phyloP scores from a whole-genome alignment of 257 asterid genomes.

The Nicotiana otophora region DNA sequence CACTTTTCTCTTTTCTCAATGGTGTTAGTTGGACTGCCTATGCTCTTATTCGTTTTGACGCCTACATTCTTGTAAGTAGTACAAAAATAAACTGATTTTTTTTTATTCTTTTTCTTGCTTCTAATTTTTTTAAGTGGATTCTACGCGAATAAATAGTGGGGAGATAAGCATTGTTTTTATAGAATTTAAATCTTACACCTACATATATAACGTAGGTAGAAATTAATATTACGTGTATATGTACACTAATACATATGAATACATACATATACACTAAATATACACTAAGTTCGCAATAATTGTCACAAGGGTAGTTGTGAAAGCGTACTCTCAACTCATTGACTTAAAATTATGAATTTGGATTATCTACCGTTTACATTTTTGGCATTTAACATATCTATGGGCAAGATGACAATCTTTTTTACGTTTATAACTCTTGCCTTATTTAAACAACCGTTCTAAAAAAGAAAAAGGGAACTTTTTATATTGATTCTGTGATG shows the following conservation, averaged over 20 bases:
- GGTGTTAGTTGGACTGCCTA: slow-evolving; percentile 79
- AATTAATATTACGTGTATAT: too few species aligned
- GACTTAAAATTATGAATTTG: too few species aligned
- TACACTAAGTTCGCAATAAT: too few species aligned
- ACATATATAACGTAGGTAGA: too few species aligned
- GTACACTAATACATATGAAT: too few species aligned
- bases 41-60: slow-evolving; percentile 64
- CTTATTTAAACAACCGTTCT: neutral
- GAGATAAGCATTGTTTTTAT: too few species aligned
- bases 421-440: neutral
- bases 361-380: too few species aligned
- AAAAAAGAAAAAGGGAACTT: neutral
- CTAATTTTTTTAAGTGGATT: neutral
- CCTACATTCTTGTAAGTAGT: slow-evolving; percentile 55
- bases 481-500: neutral
- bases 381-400: neutral
- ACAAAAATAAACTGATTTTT: neutral
- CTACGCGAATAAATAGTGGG: too few species aligned
- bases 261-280: too few species aligned
- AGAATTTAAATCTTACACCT: too few species aligned
- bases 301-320: too few species aligned
- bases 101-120: neutral
- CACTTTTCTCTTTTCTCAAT: slow-evolving; percentile 67
- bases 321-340: too few species aligned
- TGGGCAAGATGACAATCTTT: neutral